Base-by-base conservation (phyloP, 2,329 filamentous ascomycete genomes). In the Aphanocladium album region DNA sequence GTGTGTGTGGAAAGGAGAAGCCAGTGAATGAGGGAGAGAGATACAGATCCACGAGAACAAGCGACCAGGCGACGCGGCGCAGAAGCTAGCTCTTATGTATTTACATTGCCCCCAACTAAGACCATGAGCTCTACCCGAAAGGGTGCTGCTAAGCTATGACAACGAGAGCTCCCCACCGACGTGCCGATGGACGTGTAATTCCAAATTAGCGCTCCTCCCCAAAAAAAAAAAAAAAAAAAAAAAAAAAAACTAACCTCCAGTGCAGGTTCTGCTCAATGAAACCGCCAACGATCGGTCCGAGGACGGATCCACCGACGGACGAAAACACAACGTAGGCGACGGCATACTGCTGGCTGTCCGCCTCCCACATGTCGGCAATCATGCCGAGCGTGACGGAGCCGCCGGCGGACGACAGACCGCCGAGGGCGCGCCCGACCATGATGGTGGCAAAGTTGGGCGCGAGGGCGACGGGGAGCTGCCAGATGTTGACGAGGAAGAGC, bases 291-390 rank as follows among this genome's bases (percentile, higher is more conserved):
- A 93, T 87, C 11, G 89, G 89, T 0, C 89, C 90, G 1, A 93
- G 79, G 9, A 91, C 84, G 0, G 89, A 91, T 14, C 89, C 90
- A 25, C 86, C 89, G 17, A 93, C 89, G 0, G 89, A 92, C 0
- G 89, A 91, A 68, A 93, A 90, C 53, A 92, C 89, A 27, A 90
- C 85, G 62, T 86, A 90, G 2, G 87, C 87, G 2, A 92, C 88
- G 5, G 89, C 89, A 65, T 90, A 90, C 72, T 91, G 89, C 70
- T 90, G 88, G 19, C 78, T 77, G 64, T 90, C 86, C 0, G 86
- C 76, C 67, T 90, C 87, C 79, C 86, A 90, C 76, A 90, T 79
- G 69, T 90, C 88, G 39, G 88, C 88, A 68, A 90, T 84, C 88
- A 90, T 90, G 56, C 87, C 88, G 2, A 90, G 77, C 0, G 88